These are phyloP conservation scores for Poterioochromonas sp. DNA, from an alignment of 352 stramenopile genomes.

Conservation along the genomic window DNA sequence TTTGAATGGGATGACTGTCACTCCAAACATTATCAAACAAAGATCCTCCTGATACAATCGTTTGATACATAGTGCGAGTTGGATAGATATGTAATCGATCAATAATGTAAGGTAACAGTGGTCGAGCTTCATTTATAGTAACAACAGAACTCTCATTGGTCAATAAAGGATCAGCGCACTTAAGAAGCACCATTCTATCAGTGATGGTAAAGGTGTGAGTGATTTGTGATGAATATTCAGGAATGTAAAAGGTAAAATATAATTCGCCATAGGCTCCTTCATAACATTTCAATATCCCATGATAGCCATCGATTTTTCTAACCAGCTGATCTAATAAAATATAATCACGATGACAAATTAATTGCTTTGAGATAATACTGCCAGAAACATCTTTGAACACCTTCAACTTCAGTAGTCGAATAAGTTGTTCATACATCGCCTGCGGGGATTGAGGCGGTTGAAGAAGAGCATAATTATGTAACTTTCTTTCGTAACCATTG, in stretches of 20 bases:
- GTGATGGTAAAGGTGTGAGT: neutral
- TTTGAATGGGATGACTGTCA: too few relatives aligned
- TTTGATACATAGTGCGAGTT: neutral
- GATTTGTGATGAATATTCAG: neutral
- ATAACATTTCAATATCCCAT: conserved; percentile 2
- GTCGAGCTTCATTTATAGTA: neutral
- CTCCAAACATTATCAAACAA: too few relatives aligned
- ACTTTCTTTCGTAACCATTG: neutral
- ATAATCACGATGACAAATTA: conserved; percentile 21
- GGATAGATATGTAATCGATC: conserved; percentile 20
- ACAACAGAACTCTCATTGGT: neutral
- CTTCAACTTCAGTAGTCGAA: conserved; percentile 1
- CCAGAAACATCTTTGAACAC: too few relatives aligned
- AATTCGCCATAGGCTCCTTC: conserved; percentile 14
- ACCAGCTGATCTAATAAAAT: neutral
- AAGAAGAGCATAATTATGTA: neutral
- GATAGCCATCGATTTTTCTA: neutral
- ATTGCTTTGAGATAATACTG: too few relatives aligned
- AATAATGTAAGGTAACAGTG: conserved; percentile 16
- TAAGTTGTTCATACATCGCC: conserved; percentile 28
- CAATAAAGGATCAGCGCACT: neutral
- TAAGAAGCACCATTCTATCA: neutral
- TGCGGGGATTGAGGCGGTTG: neutral
- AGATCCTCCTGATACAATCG: neutral
- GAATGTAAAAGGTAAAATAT: conserved; percentile 5